A percentile compares a stretch with the other conserved stretches of the same genome.
Evolutionary conservation across 78 protist genomes (phyloP).

Genomic region (Pigoraptor vietnamica): DNA sequence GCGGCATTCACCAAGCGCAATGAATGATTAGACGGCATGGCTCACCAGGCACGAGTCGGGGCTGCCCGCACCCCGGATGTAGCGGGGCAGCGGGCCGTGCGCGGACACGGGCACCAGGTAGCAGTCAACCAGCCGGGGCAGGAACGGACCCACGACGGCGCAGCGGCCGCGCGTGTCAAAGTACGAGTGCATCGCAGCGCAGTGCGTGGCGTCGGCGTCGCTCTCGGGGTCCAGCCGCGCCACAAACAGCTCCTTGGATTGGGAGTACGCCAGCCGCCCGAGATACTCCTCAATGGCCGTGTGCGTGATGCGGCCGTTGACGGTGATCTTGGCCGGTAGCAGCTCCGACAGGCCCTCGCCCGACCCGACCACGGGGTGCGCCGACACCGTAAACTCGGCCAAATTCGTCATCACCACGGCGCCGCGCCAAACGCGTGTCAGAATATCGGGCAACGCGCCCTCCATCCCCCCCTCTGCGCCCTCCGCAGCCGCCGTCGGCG

Average conservation of each 20-base stretch:
- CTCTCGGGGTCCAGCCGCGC: neutral
- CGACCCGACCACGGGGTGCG: neutral
- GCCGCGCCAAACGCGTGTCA: neutral
- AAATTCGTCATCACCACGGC: neutral
- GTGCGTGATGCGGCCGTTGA: neutral
- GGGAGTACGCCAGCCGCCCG: neutral
- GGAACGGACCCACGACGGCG: neutral
- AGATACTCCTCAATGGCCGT: neutral
- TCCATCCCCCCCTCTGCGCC: no score
- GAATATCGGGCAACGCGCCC: neutral
- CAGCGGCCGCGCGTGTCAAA: neutral
- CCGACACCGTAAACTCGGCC: neutral
- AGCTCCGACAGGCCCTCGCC: neutral
- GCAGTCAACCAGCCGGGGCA: neutral
- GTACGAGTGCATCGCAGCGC: neutral
- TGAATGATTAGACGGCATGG: neutral
- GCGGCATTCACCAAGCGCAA: no score
- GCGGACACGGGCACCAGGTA: neutral
- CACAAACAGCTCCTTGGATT: neutral
- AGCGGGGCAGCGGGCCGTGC: neutral
- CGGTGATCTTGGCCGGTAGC: neutral
- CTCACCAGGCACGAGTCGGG: neutral
- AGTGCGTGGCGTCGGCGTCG: neutral
- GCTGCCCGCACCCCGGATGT: neutral
- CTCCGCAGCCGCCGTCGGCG: no score